phyloP scores from a whole-genome alignment of 768 basidiomycete genomes.

The Daedaleopsis sinensis region DNA sequence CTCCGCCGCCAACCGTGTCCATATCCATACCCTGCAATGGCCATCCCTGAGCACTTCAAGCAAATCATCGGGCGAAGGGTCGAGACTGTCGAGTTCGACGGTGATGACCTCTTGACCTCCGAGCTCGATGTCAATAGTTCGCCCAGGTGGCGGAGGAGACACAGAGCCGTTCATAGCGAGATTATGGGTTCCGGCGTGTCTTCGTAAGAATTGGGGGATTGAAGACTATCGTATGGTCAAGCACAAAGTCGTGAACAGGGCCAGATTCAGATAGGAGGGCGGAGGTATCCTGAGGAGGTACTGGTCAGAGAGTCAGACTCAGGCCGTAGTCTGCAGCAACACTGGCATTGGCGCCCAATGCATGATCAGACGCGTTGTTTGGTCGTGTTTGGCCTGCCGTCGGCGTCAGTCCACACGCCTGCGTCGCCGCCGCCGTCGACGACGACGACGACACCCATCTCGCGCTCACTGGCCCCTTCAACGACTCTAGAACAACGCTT shows the following conservation, averaged over 20 bases:
- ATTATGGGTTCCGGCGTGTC: background rate
- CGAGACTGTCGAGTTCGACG: conserved; percentile 86
- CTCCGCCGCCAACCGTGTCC: conserved; percentile 85
- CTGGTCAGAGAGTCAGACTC: background rate
- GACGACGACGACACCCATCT: conserved; percentile 15
- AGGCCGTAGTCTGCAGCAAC: background rate
- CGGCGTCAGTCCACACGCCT: conserved; percentile 14
- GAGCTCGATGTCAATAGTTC: conserved; percentile 59
- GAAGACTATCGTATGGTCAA: background rate
- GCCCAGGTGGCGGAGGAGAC: conserved; percentile 24
- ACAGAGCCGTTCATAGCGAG: conserved; percentile 12
- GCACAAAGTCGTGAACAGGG: background rate
- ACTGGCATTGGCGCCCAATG: conserved; percentile 2
- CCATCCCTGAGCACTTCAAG: conserved; percentile 73
- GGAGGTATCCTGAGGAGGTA: background rate
- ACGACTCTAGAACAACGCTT: background rate
- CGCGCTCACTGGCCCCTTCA: background rate
- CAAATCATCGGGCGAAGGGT: conserved; percentile 76
- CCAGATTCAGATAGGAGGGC: background rate
- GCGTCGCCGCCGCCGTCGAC: conserved; percentile 22
- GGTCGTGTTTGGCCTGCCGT: conserved; percentile 14
- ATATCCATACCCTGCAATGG: conserved; percentile 71
- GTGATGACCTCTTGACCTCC: conserved; percentile 86
- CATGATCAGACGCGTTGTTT: conserved; percentile 21
- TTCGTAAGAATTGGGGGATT: background rate